Evolutionary conservation across 129 eudicot species (phyloP), one percentile per base, ranked within the genome.

Genomic region (Flaveria sonorensis): DNA sequence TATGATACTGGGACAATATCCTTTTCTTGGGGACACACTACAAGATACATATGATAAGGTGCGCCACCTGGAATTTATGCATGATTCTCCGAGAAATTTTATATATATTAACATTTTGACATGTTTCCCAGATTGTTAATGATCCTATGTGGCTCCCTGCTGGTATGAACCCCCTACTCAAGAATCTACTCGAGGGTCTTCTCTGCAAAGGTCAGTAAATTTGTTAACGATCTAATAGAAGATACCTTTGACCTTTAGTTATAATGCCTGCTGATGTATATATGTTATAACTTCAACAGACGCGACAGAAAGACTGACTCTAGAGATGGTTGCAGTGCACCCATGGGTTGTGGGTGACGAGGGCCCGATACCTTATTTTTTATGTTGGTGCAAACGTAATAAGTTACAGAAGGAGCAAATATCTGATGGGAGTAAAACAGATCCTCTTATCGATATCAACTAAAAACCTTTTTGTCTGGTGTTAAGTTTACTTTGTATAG

Each of bases 31-130:
- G 69, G 98, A 94, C 59, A 94, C 97, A 23, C 85, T 94, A n/a
- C 97, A 91, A 74, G 98, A 94, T 56, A 94, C 98, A 3, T 94
- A 94, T 67, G 98, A 94, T 76, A 94, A 89, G 96, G 98, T 91
- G 14, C 23, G 83, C 30, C 39, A 61, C 40, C 76, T 32, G 30
- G 26, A 66, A 12, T 59, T 43, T 24, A 11, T 66, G 16, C 59
- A 57, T 15, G 3, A 6, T 40, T 56, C 13, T 24, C 4, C 4
- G 4, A 21, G 3, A 18, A 6, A 23, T 68, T 68, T 43, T 45
- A 30, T 36, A 36, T 36, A 36, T 36, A 0, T 39, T 6, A 12
- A 74, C n/a, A n/a, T 7, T 2, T 78, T 70, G 47, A 7, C 12
- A 65, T 80, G 42, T 65, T 66, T 73, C 59, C 26, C 89, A 94